A percentile compares a stretch with the other conserved stretches of the same genome.
phyloP scores from a whole-genome alignment of 2,329 filamentous ascomycete species.

The Emergomyces orientalis region DNA sequence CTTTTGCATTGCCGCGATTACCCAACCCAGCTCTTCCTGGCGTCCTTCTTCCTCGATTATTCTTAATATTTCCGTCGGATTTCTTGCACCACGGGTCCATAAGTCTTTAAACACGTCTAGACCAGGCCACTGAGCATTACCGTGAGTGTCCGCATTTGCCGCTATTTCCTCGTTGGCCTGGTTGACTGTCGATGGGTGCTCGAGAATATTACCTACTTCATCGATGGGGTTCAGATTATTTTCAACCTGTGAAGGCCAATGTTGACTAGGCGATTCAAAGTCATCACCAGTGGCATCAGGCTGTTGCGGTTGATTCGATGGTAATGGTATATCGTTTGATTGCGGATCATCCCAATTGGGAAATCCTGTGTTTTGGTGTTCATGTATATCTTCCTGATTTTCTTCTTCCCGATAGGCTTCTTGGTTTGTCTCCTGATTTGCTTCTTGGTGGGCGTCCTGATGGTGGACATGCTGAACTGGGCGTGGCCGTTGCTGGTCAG shows the following conservation, averaged over 20 bases:
- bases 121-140: constrained; percentile 6
- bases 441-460: not conserved
- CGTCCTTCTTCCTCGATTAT: constrained; percentile 55
- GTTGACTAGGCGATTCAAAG: not conserved
- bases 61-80: constrained; percentile 49
- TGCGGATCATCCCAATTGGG: not conserved
- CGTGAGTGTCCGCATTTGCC: not conserved
- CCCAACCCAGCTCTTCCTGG: constrained; percentile 50
- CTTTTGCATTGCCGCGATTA: constrained; percentile 46
- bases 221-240: not conserved
- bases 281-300: not conserved
- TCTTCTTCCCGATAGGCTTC: not conserved
- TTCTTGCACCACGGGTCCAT: constrained; percentile 51
- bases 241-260: not conserved
- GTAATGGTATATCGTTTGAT: not conserved
- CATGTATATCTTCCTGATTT: not conserved
- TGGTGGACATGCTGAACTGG: not conserved
- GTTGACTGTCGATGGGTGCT: not conserved
- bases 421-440: not conserved
- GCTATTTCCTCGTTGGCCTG: not conserved
- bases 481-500: not conserved
- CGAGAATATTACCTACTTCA: not conserved
- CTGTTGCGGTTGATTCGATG: not conserved
- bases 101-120: constrained; percentile 45
- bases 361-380: not conserved